Evolutionary conservation across 345 rosid genomes (phyloP).

Genomic region (Theobroma cacao): DNA sequence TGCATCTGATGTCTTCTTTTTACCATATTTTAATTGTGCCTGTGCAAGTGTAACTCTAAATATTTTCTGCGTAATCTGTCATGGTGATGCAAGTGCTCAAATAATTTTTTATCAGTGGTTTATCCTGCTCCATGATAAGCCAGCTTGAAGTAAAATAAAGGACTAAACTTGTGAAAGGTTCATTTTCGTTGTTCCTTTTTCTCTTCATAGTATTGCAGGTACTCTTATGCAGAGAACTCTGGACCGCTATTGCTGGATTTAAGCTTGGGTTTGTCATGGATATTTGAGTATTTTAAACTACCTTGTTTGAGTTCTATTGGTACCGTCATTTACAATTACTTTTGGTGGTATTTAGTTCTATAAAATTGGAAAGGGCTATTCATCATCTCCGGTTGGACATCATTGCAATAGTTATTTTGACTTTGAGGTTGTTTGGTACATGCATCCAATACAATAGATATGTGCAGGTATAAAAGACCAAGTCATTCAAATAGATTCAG

Average conservation of each 20-base stretch:
- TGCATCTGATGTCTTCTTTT: background rate
- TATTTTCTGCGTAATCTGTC: background rate
- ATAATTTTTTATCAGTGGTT: background rate
- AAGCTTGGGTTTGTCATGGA: background rate
- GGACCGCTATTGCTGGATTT: background rate
- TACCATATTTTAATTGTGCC: background rate
- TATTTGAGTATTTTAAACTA: background rate
- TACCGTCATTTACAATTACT: background rate
- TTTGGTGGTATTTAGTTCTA: background rate
- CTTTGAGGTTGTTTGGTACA: background rate
- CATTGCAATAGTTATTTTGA: background rate
- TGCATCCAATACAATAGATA: background rate
- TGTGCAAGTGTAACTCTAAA: background rate
- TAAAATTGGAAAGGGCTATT: background rate
- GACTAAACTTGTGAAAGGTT: background rate
- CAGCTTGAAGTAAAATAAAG: background rate
- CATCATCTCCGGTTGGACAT: no score
- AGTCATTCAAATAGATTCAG: background rate
- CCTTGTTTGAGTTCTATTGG: background rate
- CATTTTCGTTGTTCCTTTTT: background rate
- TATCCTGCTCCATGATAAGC: background rate
- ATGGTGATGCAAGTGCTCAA: background rate
- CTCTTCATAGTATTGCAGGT: background rate
- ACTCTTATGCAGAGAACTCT: background rate
- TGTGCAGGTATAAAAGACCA: background rate